Conservation (phyloP, 2,329 filamentous ascomycete species). For the Ophiocordyceps camponoti-saundersi region DNA sequence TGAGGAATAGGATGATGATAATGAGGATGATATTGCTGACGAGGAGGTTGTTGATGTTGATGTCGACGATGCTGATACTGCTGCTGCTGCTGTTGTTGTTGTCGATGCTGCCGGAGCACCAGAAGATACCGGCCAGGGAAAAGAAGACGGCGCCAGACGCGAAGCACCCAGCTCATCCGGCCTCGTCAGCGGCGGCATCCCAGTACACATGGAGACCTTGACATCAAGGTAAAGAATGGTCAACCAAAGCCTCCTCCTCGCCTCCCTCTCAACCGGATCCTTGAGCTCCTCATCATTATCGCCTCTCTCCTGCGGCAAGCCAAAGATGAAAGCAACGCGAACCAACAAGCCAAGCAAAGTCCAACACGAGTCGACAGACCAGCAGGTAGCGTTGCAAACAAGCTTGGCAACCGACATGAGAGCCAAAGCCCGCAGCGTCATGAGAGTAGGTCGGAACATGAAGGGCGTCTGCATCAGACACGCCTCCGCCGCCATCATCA, state of each 20-base stretch:
- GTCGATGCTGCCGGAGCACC: neutral
- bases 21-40: neutral
- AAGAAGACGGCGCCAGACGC: neutral
- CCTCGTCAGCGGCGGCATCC: slow-evolving; percentile 16
- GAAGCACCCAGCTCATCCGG: slow-evolving; percentile 11
- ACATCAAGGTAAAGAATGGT: slow-evolving; percentile 19
- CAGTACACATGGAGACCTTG: slow-evolving; percentile 17
- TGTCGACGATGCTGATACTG: neutral
- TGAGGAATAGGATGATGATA: neutral
- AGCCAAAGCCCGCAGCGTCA: slow-evolving; percentile 13
- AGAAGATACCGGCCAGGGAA: neutral
- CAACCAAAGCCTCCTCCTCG: slow-evolving; percentile 15
- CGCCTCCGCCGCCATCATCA: slow-evolving; percentile 19
- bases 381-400: slow-evolving; percentile 19
- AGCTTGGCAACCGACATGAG: slow-evolving; percentile 19
- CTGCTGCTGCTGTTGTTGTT: neutral
- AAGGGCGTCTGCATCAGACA: slow-evolving; percentile 20
- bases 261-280: slow-evolving; percentile 10
- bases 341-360: slow-evolving; percentile 17
- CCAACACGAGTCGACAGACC: slow-evolving; percentile 19
- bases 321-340: slow-evolving; percentile 16
- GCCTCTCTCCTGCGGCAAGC: slow-evolving; percentile 14
- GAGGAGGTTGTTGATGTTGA: neutral
- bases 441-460: slow-evolving; percentile 17
- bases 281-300: slow-evolving; percentile 8